Percentiles rank a stretch among this genome's conserved stretches.
phyloP scores from a whole-genome alignment of 2,329 filamentous ascomycete genomes.

The Hypoxylon sp. region DNA sequence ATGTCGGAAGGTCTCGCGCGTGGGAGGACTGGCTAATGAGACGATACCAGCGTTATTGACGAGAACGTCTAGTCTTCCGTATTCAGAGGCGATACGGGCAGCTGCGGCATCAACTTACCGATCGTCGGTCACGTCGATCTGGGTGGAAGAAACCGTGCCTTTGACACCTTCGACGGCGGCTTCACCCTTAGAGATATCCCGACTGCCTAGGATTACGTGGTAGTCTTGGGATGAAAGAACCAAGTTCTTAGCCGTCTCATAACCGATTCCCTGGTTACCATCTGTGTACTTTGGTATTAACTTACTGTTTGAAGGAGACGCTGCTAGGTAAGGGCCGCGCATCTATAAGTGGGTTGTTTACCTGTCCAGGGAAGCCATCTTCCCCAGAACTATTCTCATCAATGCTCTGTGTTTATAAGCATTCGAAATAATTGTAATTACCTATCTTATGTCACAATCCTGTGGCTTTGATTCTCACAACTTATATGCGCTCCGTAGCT shows the following conservation, averaged over 20 bases:
- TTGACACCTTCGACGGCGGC: constrained; percentile 38
- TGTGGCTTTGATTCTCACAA: neutral
- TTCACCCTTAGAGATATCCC: constrained; percentile 42
- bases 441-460: neutral
- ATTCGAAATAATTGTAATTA: neutral
- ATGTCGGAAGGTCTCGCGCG: constrained; percentile 19
- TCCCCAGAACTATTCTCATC: neutral
- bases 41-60: constrained; percentile 41
- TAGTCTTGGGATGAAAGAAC: constrained; percentile 40
- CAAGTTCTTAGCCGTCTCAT: constrained; percentile 45
- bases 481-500: neutral
- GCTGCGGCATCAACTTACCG: constrained; percentile 34
- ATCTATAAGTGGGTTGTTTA: neutral
- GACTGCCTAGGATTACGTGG: constrained; percentile 49
- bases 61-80: constrained; percentile 33
- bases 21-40: constrained; percentile 15
- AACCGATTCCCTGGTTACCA: constrained; percentile 46
- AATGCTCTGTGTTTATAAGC: neutral
- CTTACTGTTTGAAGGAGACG: neutral
- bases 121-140: constrained; percentile 37
- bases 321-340: neutral
- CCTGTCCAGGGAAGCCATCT: constrained; percentile 30
- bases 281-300: constrained; percentile 28
- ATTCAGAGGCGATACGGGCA: constrained; percentile 22
- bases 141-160: constrained; percentile 34